Base-by-base conservation (phyloP, 768 basidiomycete species). In the Boletus barrowsii region DNA sequence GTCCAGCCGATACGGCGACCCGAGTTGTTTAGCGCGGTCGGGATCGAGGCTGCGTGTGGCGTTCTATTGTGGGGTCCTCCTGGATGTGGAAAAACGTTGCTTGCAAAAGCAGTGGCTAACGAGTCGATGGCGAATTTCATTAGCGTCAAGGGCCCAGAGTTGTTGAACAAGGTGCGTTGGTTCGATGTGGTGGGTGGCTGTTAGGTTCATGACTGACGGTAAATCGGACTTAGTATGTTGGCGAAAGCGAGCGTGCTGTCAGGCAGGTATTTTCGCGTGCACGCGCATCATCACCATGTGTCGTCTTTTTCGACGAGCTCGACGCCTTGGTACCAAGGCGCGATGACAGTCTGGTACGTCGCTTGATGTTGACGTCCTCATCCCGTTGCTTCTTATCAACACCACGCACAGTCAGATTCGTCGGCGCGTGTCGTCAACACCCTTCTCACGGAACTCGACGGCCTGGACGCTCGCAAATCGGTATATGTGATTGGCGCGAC, bases 31-130 rank as follows among this genome's bases (percentile, higher is more conserved):
- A 83, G 73, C 43, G 81, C 81, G 10, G 89, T 98, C 1, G 97
- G 97, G 7, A 93, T 99, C 57, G 84, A 87, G 30, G 90, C 92
- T 0, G 85, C 93, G 0, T 94, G 93, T 65, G 97, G 96, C 0
- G 97, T 98, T 3, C 74, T 98, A 33, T 73, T 98, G n/a, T 98
- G 97, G 97, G 97, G 97, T 30, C 97, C 97, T 24, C 96, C 97
- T 0, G 97, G 97, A 10, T 98, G 96, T 66, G 97, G 97, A 5
- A 99, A 98, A 74, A 99, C 97, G 0, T 67, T 99, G 29, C 76
- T 99, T n/a, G 97, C 97, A 0, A 98, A 98, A 68, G 97, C 96
- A 0, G 96, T 98, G 5, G 97, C 97, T 10, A 98, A 94, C 68
- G 97, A 98, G 74, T 90, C 87, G 49, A 77, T 83, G 58, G 97